Conservation (phyloP, 805 yeast genomes). For the Metschnikowia baotianmanensis region DNA sequence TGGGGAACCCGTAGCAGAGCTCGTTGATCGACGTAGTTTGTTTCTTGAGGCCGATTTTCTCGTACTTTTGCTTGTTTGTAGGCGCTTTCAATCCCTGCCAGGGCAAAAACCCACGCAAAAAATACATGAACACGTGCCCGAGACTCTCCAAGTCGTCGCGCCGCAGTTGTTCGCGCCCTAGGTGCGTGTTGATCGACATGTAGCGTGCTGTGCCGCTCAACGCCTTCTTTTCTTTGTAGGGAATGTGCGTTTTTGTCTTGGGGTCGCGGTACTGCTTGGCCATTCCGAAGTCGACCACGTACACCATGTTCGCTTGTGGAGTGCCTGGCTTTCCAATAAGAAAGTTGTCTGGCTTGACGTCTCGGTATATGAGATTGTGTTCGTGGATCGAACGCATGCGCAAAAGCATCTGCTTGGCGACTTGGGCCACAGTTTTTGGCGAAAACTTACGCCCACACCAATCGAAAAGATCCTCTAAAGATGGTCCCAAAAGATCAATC, state of each 20-base stretch:
- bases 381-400: constrained; percentile 85
- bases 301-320: constrained; percentile 79
- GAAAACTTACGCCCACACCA: constrained; percentile 95
- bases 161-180: constrained; percentile 95
- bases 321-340: constrained; percentile 87
- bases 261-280: constrained; percentile 98
- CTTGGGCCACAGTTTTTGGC: constrained; percentile 87
- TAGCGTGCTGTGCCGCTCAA: constrained; percentile 98
- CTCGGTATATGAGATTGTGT: constrained; percentile 89
- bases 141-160: constrained; percentile 95
- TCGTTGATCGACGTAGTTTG: constrained; percentile 85
- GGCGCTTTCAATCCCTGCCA: constrained; percentile 99
- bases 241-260: constrained; percentile 90
- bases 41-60: constrained; percentile 95
- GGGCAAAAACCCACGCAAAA: constrained; percentile 89
- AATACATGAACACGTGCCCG: constrained; percentile 96
- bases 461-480: constrained; percentile 92
- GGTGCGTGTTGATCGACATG: constrained; percentile 95
- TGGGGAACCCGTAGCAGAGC: constrained; percentile 84
- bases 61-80: constrained; percentile 95
- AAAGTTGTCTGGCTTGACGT: constrained; percentile 96
- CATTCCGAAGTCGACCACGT: constrained; percentile 97
- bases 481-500: constrained; percentile 92
- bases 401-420: constrained; percentile 91
- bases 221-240: constrained; percentile 94